phyloP scores from a whole-genome alignment of 441 rosid genomes.

The Gossypium trilobum region DNA sequence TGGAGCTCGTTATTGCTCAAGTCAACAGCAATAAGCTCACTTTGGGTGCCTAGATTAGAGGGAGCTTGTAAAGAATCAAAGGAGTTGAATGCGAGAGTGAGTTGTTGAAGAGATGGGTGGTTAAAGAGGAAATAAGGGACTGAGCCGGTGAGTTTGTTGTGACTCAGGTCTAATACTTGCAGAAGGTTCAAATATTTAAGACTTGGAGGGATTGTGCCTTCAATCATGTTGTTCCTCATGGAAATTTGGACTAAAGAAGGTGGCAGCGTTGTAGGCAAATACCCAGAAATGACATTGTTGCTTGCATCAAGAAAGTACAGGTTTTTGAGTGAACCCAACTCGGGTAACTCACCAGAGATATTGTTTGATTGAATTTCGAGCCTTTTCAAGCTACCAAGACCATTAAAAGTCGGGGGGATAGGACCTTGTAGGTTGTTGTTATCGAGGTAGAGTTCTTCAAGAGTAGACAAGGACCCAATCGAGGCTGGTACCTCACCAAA shows the following conservation, averaged over 20 bases:
- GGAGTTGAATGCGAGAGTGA: constrained; percentile 54
- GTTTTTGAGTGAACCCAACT: constrained; percentile 35
- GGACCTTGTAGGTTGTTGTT: constrained; percentile 43
- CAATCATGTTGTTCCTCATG: constrained; percentile 47
- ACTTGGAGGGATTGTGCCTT: constrained; percentile 38
- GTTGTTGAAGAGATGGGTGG: constrained; percentile 65
- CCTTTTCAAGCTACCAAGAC: constrained; percentile 36
- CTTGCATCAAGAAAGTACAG: constrained; percentile 55
- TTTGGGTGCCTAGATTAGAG: constrained; percentile 20
- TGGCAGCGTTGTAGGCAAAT: constrained; percentile 36
- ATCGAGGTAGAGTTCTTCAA: constrained; percentile 55
- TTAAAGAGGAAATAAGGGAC: constrained; percentile 42
- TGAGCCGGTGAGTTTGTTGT: constrained; percentile 44
- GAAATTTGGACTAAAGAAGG: constrained; percentile 45
- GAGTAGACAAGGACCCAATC: constrained; percentile 38
- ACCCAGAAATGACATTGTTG: constrained; percentile 45
- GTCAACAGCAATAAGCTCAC: constrained; percentile 56
- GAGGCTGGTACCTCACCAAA: constrained; percentile 54
- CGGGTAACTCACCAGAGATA: constrained; percentile 50
- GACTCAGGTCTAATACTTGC: constrained; percentile 62
- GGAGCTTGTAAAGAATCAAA: constrained; percentile 45
- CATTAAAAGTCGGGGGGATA: constrained; percentile 43
- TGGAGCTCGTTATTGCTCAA: constrained; percentile 57
- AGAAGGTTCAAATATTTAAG: constrained; percentile 26
- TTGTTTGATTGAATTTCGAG: constrained; percentile 59